Conservation (phyloP, 176 grass and related monocot species). For the Alopecurus myosuroides region DNA sequence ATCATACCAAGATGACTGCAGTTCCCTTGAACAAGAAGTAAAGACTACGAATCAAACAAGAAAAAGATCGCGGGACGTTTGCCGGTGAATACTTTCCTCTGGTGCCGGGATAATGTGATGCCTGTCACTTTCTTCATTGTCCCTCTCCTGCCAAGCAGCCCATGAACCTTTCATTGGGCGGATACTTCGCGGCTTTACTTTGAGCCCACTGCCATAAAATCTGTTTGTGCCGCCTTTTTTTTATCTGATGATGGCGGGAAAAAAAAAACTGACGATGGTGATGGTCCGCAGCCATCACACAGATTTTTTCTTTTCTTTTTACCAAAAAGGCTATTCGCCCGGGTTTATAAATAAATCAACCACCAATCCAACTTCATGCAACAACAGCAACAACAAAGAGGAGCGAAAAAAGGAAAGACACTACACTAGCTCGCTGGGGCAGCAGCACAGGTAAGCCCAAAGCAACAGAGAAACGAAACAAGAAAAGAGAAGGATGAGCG, state of each 20-base stretch:
- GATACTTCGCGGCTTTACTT: background rate
- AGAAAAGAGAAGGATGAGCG: too few relatives aligned
- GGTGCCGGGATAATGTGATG: constrained; percentile 21
- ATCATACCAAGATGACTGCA: background rate
- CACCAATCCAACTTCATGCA: too few relatives aligned
- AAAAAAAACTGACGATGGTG: too few relatives aligned
- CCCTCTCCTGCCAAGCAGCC: background rate
- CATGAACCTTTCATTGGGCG: background rate
- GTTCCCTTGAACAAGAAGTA: background rate
- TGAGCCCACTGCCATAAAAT: constrained; percentile 16
- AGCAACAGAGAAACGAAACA: too few relatives aligned
- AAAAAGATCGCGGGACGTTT: background rate
- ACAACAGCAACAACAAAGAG: too few relatives aligned
- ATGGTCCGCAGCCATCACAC: too few relatives aligned
- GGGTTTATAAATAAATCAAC: too few relatives aligned
- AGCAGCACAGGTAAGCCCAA: too few relatives aligned
- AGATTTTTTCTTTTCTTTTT: too few relatives aligned
- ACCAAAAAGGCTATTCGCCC: too few relatives aligned
- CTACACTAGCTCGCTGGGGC: too few relatives aligned
- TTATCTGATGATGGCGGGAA: background rate
- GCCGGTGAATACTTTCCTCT: background rate
- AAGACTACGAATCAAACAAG: background rate
- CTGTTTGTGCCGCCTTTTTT: background rate
- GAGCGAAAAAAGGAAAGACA: too few relatives aligned
- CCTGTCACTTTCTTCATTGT: background rate